phyloP scores from a whole-genome alignment of 352 stramenopile species.

The Phytopythium montanum region DNA sequence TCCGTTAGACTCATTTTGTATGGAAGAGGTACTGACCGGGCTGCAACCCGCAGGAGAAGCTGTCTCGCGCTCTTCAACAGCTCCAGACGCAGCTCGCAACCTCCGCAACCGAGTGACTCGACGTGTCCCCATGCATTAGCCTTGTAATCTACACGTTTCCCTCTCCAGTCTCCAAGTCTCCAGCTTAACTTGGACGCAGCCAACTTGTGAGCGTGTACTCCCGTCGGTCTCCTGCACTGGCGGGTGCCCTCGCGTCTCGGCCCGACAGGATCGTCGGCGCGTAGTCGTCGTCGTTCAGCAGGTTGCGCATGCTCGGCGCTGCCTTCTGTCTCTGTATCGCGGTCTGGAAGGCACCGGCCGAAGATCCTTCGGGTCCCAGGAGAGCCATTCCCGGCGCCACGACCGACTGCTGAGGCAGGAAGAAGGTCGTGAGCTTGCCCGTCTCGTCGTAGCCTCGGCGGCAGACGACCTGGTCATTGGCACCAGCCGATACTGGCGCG shows the following conservation, averaged over 20 bases:
- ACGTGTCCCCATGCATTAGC: not conserved
- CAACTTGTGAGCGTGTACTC: constrained; percentile 67
- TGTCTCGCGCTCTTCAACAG: constrained; percentile 3
- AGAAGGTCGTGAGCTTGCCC: constrained; percentile 75
- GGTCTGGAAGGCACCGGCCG: constrained; percentile 5
- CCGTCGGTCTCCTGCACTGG: constrained; percentile 22
- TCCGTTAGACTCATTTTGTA: no score
- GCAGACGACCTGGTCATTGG: constrained; percentile 29
- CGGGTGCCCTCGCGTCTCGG: not conserved
- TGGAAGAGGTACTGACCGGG: no score
- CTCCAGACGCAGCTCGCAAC: constrained; percentile 10
- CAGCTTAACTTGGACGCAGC: constrained; percentile 46
- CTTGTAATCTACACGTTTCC: constrained; percentile 8
- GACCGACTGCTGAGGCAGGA: constrained; percentile 44
- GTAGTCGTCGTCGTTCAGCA: constrained; percentile 33
- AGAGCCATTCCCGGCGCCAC: not conserved
- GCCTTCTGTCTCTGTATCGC: constrained; percentile 24
- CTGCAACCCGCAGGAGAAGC: constrained; percentile 1
- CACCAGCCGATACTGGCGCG: constrained; percentile 33
- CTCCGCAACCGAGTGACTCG: not conserved
- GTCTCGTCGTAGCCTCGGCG: constrained; percentile 73
- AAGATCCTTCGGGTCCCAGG: not conserved
- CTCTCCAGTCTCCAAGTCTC: not conserved
- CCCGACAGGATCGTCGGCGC: not conserved
- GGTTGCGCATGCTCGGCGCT: constrained; percentile 46